Conservation (phyloP, 176 grass and related monocot genomes). For the Thalia dealbata region DNA sequence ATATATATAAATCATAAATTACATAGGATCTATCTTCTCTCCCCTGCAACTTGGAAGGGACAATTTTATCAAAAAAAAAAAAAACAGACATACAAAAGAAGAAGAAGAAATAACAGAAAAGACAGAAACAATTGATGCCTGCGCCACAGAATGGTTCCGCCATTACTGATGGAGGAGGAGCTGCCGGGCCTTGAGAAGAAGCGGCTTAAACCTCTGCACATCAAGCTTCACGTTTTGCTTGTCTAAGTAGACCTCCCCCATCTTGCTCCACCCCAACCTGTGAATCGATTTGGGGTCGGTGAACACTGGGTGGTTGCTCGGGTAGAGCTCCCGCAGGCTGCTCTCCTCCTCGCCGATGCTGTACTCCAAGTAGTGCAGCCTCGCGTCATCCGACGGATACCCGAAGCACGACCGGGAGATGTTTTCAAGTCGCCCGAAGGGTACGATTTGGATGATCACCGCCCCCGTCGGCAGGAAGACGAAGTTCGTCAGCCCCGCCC, state of each 20-base stretch:
- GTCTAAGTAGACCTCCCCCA: conserved; percentile 58
- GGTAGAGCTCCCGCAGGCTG: conserved; percentile 49
- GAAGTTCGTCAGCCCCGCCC: no score
- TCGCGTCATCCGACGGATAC: conserved; percentile 43
- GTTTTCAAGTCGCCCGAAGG: conserved; percentile 57
- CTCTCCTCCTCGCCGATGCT: conserved; percentile 57
- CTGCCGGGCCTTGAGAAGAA: conserved; percentile 32
- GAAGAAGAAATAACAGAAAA: no score
- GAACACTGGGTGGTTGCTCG: conserved; percentile 49
- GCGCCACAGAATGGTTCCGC: no score
- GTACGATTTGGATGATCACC: conserved; percentile 69
- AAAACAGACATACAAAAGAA: no score
- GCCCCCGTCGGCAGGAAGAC: conserved; percentile 56
- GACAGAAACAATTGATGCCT: no score
- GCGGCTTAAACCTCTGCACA: conserved; percentile 37
- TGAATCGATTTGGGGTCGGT: conserved; percentile 56
- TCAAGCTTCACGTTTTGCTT: conserved; percentile 66
- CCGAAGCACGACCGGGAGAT: conserved; percentile 52
- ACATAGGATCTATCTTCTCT: no score
- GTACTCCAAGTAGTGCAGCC: conserved; percentile 59
- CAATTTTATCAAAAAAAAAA: no score
- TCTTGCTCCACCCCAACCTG: conserved; percentile 58
- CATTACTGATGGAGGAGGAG: conserved; percentile 32
- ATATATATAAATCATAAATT: no score
- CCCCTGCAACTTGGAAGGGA: no score